Conservation (phyloP, 768 basidiomycete genomes). For the Russula brevipes region DNA sequence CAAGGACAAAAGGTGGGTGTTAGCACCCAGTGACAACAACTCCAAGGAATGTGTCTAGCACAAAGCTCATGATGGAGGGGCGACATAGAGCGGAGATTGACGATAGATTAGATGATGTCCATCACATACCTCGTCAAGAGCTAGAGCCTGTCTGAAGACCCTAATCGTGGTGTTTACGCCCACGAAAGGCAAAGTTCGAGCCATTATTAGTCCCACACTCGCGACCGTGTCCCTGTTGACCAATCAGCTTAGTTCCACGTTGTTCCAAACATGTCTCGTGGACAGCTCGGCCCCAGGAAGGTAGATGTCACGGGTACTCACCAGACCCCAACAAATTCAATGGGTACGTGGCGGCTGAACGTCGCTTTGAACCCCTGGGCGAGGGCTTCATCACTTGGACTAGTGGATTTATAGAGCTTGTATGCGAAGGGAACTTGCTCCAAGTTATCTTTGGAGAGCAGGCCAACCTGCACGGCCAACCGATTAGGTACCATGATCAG, state of each 20-base stretch:
- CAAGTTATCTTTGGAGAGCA: slow-evolving; percentile 63
- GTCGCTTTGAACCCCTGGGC: slow-evolving; percentile 68
- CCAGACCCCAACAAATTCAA: slow-evolving; percentile 75
- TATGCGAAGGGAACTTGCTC: slow-evolving; percentile 78
- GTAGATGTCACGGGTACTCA: slow-evolving; percentile 26
- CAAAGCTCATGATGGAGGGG: no score
- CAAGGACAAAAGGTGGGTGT: no score
- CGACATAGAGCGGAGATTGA: no score
- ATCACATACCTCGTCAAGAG: slow-evolving; percentile 49
- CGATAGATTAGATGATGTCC: no score
- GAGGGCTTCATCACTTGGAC: slow-evolving; percentile 56
- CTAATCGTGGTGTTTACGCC: slow-evolving; percentile 54
- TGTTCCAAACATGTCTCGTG: neutral
- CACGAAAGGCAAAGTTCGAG: slow-evolving; percentile 61
- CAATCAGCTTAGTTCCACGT: slow-evolving; percentile 2
- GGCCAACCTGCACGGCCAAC: slow-evolving; percentile 45
- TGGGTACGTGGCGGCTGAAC: slow-evolving; percentile 68
- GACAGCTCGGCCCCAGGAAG: neutral
- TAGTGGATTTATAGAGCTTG: slow-evolving; percentile 52
- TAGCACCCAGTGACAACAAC: no score
- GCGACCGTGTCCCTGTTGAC: slow-evolving; percentile 61
- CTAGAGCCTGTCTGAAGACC: slow-evolving; percentile 64
- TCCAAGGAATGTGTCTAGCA: no score
- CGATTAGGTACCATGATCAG: neutral
- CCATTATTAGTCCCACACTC: slow-evolving; percentile 62